Evolutionary conservation across 306 rosid genomes (phyloP), one percentile per base, ranked within the genome.

Genomic region (Cucurbita argyrosperma): DNA sequence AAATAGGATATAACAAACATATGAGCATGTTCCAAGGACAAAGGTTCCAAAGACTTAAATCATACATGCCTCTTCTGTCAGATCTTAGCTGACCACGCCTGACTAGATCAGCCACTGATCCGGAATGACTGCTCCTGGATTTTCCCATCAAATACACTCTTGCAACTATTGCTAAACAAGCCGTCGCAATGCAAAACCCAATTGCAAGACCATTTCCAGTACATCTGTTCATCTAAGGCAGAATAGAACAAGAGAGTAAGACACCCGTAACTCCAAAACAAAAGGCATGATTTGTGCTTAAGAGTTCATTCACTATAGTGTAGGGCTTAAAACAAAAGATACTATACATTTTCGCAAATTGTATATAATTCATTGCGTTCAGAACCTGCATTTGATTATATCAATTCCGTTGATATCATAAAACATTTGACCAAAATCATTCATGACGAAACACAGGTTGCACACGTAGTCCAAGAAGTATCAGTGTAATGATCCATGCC

Each of bases 11-110:
- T 50, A 49, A 46, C 74, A 46, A 26, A 26, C 58, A 46, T 21
- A 21, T 46, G 2, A 46, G 72, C 39, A 67, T 2, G 6, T 67
- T 9, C 18, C n/a, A 67, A 46, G 59, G 71, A 66, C 42, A 5
- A 19, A 13, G 23, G 50, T 9, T 39, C 30, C 42, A 47, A 30
- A 84, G 85, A 83, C 74, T 82, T 54, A 82, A 81, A 77, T 77
- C 98, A 82, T 94, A 94, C 98, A 94, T 94, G 98, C 98, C 98
- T 89, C 97, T 89, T 86, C 92, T 89, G 84, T 94, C 97, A 2
- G 96, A 94, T 82, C 90, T 85, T n/a, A 90, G 89, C 79, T 94
- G 98, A 35, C 98, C 98, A 11, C 98, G 97, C 61, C 98, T 80
- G 38, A 94, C 94, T 2, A 94, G 87, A 88, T 94, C 97, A 68